These are phyloP conservation scores for Trichoderma asperellum DNA, from an alignment of 2,329 filamentous ascomycete species.

Conservation along the genomic window DNA sequence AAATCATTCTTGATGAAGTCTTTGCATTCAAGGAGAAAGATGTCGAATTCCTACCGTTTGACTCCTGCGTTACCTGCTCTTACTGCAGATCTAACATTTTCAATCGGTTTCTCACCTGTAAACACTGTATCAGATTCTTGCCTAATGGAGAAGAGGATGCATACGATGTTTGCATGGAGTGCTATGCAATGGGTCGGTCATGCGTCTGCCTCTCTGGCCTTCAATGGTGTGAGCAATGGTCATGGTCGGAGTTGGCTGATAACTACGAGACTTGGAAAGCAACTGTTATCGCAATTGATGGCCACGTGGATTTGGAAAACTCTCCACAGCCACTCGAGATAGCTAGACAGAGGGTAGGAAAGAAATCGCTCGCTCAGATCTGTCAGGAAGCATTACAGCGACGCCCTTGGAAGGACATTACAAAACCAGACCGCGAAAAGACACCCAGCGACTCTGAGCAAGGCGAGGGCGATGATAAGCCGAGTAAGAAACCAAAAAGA, in stretches of 20 bases:
- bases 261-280: conserved; percentile 84
- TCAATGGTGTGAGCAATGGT: conserved; percentile 91
- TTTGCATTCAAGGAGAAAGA: conserved; percentile 74
- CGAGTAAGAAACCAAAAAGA: conserved; percentile 63
- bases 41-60: conserved; percentile 77
- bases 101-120: conserved; percentile 93
- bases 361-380: conserved; percentile 86
- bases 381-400: conserved; percentile 84
- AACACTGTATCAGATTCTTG: conserved; percentile 72
- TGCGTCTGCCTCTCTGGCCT: conserved; percentile 86
- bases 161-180: conserved; percentile 98
- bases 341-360: conserved; percentile 67
- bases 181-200: conserved; percentile 94
- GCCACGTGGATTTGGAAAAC: conserved; percentile 64
- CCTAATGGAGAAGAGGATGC: conserved; percentile 74
- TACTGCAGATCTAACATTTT: conserved; percentile 97
- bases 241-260: conserved; percentile 75
- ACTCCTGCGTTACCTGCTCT: conserved; percentile 91
- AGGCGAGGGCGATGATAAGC: conserved; percentile 64
- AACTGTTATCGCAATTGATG: conserved; percentile 74
- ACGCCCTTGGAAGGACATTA: conserved; percentile 82
- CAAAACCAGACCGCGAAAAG: conserved; percentile 58
- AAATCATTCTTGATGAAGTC: conserved; percentile 82
- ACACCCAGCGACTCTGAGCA: conserved; percentile 56
- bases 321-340: conserved; percentile 73